Percentiles rank a stretch among this genome's conserved stretches.
These are phyloP conservation scores for Tylopilus balloui DNA, from an alignment of 768 basidiomycete genomes.

Conservation along the genomic window DNA sequence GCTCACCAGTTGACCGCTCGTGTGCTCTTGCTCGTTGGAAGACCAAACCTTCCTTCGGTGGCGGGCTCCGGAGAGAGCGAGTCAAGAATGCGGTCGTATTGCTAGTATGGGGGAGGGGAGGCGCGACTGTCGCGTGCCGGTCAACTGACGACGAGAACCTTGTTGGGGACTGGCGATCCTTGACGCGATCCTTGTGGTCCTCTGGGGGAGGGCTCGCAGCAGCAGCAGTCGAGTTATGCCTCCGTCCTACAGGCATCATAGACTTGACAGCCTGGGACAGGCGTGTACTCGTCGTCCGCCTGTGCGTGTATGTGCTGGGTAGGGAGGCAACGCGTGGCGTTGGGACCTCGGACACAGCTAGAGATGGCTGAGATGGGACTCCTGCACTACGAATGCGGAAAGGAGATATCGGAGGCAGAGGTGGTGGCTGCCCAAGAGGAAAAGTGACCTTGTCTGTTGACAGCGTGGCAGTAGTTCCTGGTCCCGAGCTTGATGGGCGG, in stretches of 20 bases:
- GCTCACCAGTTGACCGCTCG: conserved; percentile 23
- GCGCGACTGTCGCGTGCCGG: conserved; percentile 3
- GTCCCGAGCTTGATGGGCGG: conserved; percentile 12
- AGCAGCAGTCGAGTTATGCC: conserved; percentile 12
- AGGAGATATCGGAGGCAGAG: conserved; percentile 10
- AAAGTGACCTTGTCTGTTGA: conserved; percentile 2
- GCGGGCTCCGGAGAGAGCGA: conserved; percentile 4
- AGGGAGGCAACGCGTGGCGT: conserved; percentile 12
- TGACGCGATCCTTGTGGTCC: conserved; percentile 10
- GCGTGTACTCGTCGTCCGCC: conserved; percentile 18
- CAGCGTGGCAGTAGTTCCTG: conserved; percentile 13
- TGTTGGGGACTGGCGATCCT: conserved; percentile 1
- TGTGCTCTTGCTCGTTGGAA: conserved; percentile 28
- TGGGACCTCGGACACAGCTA: conserved; percentile 20
- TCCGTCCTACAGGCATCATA: conserved; percentile 21
- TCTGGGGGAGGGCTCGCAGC: neutral
- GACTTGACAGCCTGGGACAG: conserved; percentile 23
- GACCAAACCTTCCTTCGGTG: conserved; percentile 27
- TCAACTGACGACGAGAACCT: conserved; percentile 16
- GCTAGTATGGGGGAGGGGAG: neutral
- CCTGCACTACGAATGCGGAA: conserved; percentile 19
- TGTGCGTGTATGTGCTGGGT: conserved; percentile 8
- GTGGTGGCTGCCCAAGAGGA: conserved; percentile 5
- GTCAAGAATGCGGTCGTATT: conserved; percentile 7
- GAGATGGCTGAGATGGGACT: conserved; percentile 8